phyloP scores from a whole-genome alignment of 2,329 filamentous ascomycete species.

The Neurospora sp. region DNA sequence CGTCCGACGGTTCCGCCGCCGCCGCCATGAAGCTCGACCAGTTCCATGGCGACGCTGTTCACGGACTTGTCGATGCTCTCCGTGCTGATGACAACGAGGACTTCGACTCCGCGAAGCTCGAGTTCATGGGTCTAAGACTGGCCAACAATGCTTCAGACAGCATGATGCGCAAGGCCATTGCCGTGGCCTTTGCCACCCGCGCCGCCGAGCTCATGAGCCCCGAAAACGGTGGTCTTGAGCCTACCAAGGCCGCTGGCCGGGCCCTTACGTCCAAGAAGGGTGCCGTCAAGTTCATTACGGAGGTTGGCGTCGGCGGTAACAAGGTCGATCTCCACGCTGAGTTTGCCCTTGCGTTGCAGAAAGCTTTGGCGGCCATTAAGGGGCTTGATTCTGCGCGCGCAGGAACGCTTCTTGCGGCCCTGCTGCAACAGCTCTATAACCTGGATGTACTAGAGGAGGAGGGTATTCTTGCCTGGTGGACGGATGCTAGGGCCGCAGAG shows the following conservation, averaged over 20 bases:
- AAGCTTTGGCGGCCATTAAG: constrained; percentile 59
- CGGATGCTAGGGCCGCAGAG: constrained; percentile 55
- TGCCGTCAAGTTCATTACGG: constrained; percentile 45
- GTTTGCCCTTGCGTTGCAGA: constrained; percentile 73
- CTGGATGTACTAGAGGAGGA: constrained; percentile 83
- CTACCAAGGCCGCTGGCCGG: constrained; percentile 54
- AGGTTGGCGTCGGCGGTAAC: constrained; percentile 54
- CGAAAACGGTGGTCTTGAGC: constrained; percentile 42
- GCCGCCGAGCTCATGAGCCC: constrained; percentile 57
- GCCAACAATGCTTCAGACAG: constrained; percentile 82
- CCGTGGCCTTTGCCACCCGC: constrained; percentile 73
- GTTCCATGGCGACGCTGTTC: constrained; percentile 82
- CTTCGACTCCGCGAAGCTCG: constrained; percentile 74
- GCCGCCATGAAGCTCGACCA: constrained; percentile 34
- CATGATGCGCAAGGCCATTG: constrained; percentile 79
- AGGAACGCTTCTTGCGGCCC: constrained; percentile 61
- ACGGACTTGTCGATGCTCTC: constrained; percentile 78
- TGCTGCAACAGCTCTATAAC: constrained; percentile 78
- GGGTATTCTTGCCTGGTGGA: constrained; percentile 83
- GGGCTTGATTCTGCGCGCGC: constrained; percentile 41
- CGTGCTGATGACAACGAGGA: constrained; percentile 63
- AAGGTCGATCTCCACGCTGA: constrained; percentile 72
- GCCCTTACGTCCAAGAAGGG: constrained; percentile 46
- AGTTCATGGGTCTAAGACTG: constrained; percentile 89
- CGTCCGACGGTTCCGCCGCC: constrained; percentile 58